phyloP scores from a whole-genome alignment of 352 stramenopile genomes.

The Phytophthora cryptogea region DNA sequence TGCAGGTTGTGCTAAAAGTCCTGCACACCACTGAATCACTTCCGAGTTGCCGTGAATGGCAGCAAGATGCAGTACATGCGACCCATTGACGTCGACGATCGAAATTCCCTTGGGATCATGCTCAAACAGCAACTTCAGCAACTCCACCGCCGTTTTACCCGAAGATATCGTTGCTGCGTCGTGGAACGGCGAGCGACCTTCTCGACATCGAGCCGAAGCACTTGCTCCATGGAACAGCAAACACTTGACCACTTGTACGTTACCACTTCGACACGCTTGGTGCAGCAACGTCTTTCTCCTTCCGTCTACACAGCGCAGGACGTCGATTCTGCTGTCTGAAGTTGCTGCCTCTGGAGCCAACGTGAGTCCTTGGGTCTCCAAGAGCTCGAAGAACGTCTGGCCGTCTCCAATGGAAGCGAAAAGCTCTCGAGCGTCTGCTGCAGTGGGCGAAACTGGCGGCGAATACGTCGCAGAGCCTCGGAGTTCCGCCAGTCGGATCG shows the following conservation, averaged over 20 bases:
- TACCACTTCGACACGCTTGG: conserved; percentile 57
- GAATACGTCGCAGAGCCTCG: conserved; percentile 16
- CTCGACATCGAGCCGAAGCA: conserved; percentile 42
- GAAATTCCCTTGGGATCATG: conserved; percentile 50
- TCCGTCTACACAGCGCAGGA: conserved; percentile 52
- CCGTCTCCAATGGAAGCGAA: conserved; percentile 29
- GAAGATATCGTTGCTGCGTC: conserved; percentile 47
- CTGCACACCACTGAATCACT: conserved; percentile 60
- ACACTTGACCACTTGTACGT: conserved; percentile 56
- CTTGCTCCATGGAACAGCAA: conserved; percentile 61
- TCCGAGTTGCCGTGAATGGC: conserved; percentile 69
- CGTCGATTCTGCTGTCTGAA: conserved; percentile 26
- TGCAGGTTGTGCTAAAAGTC: conserved; percentile 3
- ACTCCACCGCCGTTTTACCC: conserved; percentile 29
- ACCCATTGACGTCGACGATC: conserved; percentile 62
- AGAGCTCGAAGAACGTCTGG: conserved; percentile 34
- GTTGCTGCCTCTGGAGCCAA: conserved; percentile 5
- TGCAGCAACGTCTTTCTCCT: conserved; percentile 69
- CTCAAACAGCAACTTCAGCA: conserved; percentile 58
- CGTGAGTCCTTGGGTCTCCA: conserved; percentile 25
- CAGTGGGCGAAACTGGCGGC: conserved; percentile 18
- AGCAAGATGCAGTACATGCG: conserved; percentile 65
- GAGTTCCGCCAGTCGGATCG: conserved; percentile 20
- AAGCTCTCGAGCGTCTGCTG: conserved; percentile 21
- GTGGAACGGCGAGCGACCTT: conserved; percentile 64